These are phyloP conservation scores for Exophiala mesophila DNA, from an alignment of 2,329 filamentous ascomycete species.

Conservation along the genomic window DNA sequence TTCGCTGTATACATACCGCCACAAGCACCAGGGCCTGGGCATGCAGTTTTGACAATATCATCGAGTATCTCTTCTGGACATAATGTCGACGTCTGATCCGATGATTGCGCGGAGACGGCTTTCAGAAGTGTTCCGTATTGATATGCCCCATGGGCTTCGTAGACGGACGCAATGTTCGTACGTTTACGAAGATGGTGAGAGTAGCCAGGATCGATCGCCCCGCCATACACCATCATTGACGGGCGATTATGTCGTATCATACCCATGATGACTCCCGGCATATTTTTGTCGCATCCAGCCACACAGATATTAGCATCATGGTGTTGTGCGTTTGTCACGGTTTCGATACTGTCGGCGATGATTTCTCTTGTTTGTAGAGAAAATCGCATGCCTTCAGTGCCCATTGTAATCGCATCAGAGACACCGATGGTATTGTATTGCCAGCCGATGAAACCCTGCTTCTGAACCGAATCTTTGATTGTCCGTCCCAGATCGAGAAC, in stretches of 20 bases:
- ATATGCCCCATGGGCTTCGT: conserved; percentile 80
- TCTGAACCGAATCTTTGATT: conserved; percentile 74
- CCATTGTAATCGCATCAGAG: conserved; percentile 92
- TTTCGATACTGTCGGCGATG: conserved; percentile 92
- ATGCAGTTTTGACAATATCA: conserved; percentile 75
- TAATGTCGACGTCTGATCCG: conserved; percentile 58
- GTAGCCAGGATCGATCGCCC: conserved; percentile 83
- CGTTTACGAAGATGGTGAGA: conserved; percentile 68
- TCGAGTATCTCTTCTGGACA: conserved; percentile 73
- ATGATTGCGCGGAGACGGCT: too few relatives aligned
- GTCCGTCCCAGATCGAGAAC: conserved; percentile 82
- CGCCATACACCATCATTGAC: conserved; percentile 92
- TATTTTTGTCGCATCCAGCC: conserved; percentile 95
- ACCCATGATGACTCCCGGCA: conserved; percentile 88
- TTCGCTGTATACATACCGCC: conserved; percentile 90
- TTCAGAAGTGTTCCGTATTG: conserved; percentile 63
- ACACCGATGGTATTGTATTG: conserved; percentile 90
- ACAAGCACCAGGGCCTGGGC: conserved; percentile 72
- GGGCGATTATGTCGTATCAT: conserved; percentile 87
- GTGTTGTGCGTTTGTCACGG: conserved; percentile 83
- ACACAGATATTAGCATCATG: conserved; percentile 93
- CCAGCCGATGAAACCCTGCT: conserved; percentile 86
- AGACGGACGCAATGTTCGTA: conserved; percentile 85
- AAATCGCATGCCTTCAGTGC: conserved; percentile 75
- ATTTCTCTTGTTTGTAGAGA: conserved; percentile 86